Evolutionary conservation across 495 filamentous ascomycete genomes (phyloP).

Genomic region (Amniculicola lignicola): DNA sequence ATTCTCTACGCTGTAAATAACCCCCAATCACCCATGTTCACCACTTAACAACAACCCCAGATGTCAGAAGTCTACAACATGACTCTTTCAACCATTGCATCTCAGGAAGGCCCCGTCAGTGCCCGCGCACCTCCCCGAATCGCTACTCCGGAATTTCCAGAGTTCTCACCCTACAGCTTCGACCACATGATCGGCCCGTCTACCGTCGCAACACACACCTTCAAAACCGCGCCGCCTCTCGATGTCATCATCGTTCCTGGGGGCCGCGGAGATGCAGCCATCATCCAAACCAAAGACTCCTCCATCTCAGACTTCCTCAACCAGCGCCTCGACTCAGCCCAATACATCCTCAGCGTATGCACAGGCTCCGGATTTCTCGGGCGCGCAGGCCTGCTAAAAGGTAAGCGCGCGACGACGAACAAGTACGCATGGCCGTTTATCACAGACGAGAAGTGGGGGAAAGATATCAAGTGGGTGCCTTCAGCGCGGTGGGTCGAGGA

Average conservation of each 20-base stretch:
- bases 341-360: constrained; percentile 7
- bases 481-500: constrained; percentile 21
- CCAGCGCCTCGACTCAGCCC: not conserved
- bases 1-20: not conserved
- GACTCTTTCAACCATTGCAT: constrained; percentile 3
- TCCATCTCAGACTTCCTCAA: constrained; percentile 9
- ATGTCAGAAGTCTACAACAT: constrained; percentile 10
- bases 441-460: not conserved
- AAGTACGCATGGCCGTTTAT: constrained; percentile 5
- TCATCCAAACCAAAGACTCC: not conserved
- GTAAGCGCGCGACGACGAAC: constrained; percentile 12
- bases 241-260: constrained; percentile 20
- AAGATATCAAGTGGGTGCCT: constrained; percentile 12
- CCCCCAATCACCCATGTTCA: not conserved
- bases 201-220: constrained; percentile 11
- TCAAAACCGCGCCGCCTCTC: constrained; percentile 6
- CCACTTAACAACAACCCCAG: not conserved
- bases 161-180: not conserved
- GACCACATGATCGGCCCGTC: not conserved
- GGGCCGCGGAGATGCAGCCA: not conserved
- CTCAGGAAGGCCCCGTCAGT: not conserved
- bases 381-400: not conserved
- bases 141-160: not conserved
- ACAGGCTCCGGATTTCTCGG: not conserved
- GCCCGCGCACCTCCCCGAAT: not conserved